Evolutionary conservation across 2,329 filamentous ascomycete species (phyloP), one percentile per base, ranked within the genome.

Genomic region (Sclerotiophoma versabilis): DNA sequence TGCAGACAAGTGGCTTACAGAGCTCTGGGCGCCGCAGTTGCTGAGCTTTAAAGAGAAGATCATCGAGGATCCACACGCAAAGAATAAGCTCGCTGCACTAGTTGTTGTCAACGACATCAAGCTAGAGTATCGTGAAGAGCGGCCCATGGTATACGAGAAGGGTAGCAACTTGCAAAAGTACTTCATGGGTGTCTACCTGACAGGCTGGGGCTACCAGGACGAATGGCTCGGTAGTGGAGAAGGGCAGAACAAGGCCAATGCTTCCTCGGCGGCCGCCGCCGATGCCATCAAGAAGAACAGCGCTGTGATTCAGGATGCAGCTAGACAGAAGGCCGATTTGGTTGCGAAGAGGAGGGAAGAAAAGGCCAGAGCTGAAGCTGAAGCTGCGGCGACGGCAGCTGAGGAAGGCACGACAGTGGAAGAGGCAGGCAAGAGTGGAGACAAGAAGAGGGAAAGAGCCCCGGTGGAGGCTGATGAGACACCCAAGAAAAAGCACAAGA

Each of bases 1-100:
- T 2, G 87, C 84, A 2, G 82, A 88, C 45, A 72, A 81, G 12
- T 98, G 92, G 92, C 77, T 97, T 38, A 87, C 85, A 44, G 77
- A 81, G 7, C 78, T 97, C 0, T 97, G 92, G 92, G 83, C 83
- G 4, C 53, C 66, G 26, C 62, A 68, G 50, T 34, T 75, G 15
- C 61, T 70, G 38, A 50, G 53, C 45, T 71, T 68, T 54, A 64
- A 68, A 50, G 68, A 73, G 19, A 59, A 61, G 19, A 42, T 69
- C 2, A 57, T 73, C 9, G 77, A 77, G 54, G 71, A 79, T 29
- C 66, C 70, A 0, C 59, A 69, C 8, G 77, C 77, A 0, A 77
- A 77, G 50, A 66, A 74, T 8, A 71, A 75, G 23, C 59, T 80
- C 2, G 68, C 75, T 45, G 74, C 66, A 37, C 61, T 74, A 1